phyloP scores from a whole-genome alignment of 805 yeast species.

The Nakazawaea sp. region DNA sequence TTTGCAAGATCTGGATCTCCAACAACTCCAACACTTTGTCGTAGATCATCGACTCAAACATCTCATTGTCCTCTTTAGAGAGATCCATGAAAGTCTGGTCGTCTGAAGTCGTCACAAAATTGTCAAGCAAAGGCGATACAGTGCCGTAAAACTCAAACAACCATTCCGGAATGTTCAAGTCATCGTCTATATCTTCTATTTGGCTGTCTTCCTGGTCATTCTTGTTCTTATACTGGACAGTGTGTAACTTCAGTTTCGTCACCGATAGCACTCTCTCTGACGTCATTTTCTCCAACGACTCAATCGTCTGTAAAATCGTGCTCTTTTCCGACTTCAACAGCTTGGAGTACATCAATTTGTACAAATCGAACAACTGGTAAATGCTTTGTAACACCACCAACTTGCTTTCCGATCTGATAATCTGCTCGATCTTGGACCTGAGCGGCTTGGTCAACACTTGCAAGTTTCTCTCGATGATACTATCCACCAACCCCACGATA shows the following conservation, averaged over 20 bases:
- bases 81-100: conserved; percentile 32
- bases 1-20: conserved; percentile 24
- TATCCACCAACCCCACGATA: conserved; percentile 16
- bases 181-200: conserved; percentile 33
- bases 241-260: conserved; percentile 28
- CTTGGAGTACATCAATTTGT: conserved; percentile 60
- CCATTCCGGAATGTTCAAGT: conserved; percentile 83
- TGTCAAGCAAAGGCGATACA: conserved; percentile 50
- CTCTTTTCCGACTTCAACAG: conserved; percentile 16
- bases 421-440: conserved; percentile 59
- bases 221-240: conserved; percentile 16
- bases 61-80: conserved; percentile 24
- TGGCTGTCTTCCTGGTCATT: conserved; percentile 19
- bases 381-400: conserved; percentile 50
- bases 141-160: conserved; percentile 57
- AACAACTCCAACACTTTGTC: conserved; percentile 39
- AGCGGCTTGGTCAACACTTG: conserved; percentile 52
- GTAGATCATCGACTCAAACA: conserved; percentile 34
- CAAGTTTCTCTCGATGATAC: conserved; percentile 43
- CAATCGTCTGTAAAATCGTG: conserved; percentile 1
- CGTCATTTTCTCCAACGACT: conserved; percentile 25
- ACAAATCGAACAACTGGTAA: conserved; percentile 58
- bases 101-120: conserved; percentile 21
- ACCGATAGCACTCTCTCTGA: conserved; percentile 32
- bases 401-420: conserved; percentile 58